Percentiles rank a stretch among this genome's conserved stretches.
Evolutionary conservation across 306 rosid species (phyloP).

Genomic region (Lupinus albus): DNA sequence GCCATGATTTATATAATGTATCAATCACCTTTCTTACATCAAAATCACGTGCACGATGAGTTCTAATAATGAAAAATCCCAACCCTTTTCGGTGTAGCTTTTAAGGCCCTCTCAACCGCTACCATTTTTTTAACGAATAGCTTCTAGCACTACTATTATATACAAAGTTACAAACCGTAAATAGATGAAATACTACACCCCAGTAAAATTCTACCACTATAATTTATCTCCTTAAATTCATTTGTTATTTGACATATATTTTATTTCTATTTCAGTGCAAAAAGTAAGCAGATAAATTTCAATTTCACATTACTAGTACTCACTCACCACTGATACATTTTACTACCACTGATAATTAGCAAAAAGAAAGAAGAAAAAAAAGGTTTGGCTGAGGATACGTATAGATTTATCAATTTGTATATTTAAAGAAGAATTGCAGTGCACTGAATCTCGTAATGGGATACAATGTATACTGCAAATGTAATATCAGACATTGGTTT

Average conservation of each 20-base stretch:
- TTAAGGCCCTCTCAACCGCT: constrained; percentile 30
- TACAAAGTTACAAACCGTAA: too few species aligned
- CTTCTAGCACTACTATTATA: not conserved
- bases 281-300: too few species aligned
- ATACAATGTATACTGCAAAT: constrained; percentile 35
- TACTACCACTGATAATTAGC: too few species aligned
- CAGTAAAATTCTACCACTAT: too few species aligned
- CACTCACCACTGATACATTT: too few species aligned
- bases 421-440: not conserved
- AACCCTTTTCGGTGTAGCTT: constrained; percentile 16
- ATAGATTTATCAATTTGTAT: not conserved
- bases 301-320: too few species aligned
- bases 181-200: too few species aligned
- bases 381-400: not conserved
- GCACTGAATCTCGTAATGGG: constrained; percentile 44
- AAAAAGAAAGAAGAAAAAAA: not conserved
- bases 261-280: too few species aligned
- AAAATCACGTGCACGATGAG: constrained; percentile 42
- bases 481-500: constrained; percentile 12
- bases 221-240: too few species aligned
- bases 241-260: too few species aligned
- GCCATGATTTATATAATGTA: not conserved
- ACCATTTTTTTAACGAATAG: not conserved
- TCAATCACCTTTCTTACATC: constrained; percentile 7
- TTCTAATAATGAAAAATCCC: constrained; percentile 8